Evolutionary conservation across 139 green algal species (phyloP), one percentile per base, ranked within the genome.

Genomic region (Tetraselmis chui): DNA sequence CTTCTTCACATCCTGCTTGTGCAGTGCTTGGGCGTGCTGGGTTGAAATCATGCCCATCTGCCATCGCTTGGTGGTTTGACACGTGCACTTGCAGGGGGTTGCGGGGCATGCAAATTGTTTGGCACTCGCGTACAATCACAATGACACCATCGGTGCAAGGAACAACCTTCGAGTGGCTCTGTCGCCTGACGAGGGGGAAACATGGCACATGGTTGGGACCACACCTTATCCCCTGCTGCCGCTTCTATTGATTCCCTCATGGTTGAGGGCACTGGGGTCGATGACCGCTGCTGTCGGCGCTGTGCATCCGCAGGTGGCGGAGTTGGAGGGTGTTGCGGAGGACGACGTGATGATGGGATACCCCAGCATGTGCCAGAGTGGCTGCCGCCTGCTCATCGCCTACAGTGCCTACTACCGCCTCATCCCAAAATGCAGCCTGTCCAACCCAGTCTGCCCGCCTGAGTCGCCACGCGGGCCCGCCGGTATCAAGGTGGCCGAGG

Each of bases 361-460:
- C 74, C 74, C 74, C 5, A 77, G 23, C 2, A 28, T 77, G 26
- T 11, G 23, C 25, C 74, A 77, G 74, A 25, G 28, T 25, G 74
- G 74, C 74, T 77, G 74, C 74, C 74, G 74, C 74, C 74, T 77
- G 26, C 74, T 77, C 5, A 29, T 77, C 26, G 74, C 74, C 74
- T 77, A 77, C n/a, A 31, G 26, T 2, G 74, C 28, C 5, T 31
- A 31, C 26, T 77, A 77, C 74, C 25, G 28, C 23, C 45, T 67
- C 11, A 67, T 67, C 45, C 18, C 45, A 18, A 67, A 67, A 18
- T 67, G 45, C 45, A 67, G 45, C 45, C 45, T 67, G 45, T 67
- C 45, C 45, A 67, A 67, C 45, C 45, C 45, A 25, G 45, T 67
- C 45, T 67, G 45, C 45, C 45, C 45, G 5, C 45, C 45, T 67